Evolutionary conservation across 768 basidiomycete genomes (phyloP), one percentile per base, ranked within the genome.

Genomic region (Tricholoma saponaceum): DNA sequence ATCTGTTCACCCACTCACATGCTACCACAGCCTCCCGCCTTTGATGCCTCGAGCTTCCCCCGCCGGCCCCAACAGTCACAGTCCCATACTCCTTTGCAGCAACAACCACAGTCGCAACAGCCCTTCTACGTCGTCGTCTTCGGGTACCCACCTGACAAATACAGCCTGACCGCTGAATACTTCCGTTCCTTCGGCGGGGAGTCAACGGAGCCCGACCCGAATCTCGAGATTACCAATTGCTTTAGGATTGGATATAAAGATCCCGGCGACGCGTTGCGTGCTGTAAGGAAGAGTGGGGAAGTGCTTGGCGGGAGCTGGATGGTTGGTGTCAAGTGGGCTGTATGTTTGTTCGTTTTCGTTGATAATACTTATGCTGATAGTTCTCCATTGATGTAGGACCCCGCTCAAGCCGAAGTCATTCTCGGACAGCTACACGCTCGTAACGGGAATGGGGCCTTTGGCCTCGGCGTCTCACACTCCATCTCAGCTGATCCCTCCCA

Each of bases 281-380:
- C 92, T 2, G 83, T 92, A 14, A 76, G 90, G 51, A 89, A 89
- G 72, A 95, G 87, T 62, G 93, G 93, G 2, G 92, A 95, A 51
- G 72, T 94, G 1, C 67, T 95, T 20, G 74, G 80, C 10, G 88
- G 88, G 4, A 79, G 77, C 50, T 90, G 83, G 79, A 95, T 95
- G 92, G 75, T 95, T 33, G 93, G 92, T 12, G 85, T 83, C 41
- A 92, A 92, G 69, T 91, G 87, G 86, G 88, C 89, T 25, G 92
- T 92, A 67, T 59, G 89, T 83, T 18, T 50, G 9, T n/a, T 28
- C 26, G 2, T 8, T 28, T 9, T 50, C 2, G 28, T 4, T 10
- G 14, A 16, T 12, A n/a, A 33, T 54, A 30, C 54, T 7, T 2
- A 28, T 20, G 16, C 23, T 8, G 28, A 35, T 41, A 20, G 9